Evolutionary conservation across 2,329 filamentous ascomycete species (phyloP), one percentile per base, ranked within the genome.

Genomic region (Alternaria triticimaculans): DNA sequence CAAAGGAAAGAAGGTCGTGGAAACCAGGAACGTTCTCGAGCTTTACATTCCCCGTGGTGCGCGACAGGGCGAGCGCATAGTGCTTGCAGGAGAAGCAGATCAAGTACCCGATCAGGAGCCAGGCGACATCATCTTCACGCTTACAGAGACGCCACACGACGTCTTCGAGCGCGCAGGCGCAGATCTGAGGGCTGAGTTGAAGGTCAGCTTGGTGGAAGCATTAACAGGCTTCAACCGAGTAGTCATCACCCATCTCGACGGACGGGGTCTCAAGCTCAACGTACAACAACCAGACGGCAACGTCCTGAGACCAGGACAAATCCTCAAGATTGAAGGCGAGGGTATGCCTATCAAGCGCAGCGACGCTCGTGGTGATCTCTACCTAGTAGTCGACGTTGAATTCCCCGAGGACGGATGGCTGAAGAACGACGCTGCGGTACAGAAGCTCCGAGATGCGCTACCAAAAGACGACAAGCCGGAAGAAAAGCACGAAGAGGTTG

Each of bases 291-390:
- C 83, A 0, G 70, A 80, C 41, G 95, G 95, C 71, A 91, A 94
- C 79, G 86, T 98, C 55, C 82, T 99, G 37, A 88, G 89, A 25
- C 94, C 96, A 0, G 91, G 90, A 25, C 92, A 99, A 77, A 88
- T 95, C 8, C 86, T 99, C 72, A 97, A 94, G 84, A 84, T 99
- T 1, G 81, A 86, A 3, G 94, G 93, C 25, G 96, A 99, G 83
- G 96, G 96, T 64, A 99, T 99, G 96, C 96, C 96, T 2, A 81
- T 90, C 72, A 97, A 97, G 86, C 89, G 90, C 61, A 92, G 90
- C 67, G 96, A 99, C 43, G 76, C 83, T 5, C 93, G 89, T 77
- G 96, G 96, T 46, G 94, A 98, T 75, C 84, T 99, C 18, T 99
- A 95, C 81, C 85, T 99, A 45, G 84, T 92, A 41, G 90, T 97